phyloP scores from a whole-genome alignment of 2,329 filamentous ascomycete species.

The Exserohilum turcica region DNA sequence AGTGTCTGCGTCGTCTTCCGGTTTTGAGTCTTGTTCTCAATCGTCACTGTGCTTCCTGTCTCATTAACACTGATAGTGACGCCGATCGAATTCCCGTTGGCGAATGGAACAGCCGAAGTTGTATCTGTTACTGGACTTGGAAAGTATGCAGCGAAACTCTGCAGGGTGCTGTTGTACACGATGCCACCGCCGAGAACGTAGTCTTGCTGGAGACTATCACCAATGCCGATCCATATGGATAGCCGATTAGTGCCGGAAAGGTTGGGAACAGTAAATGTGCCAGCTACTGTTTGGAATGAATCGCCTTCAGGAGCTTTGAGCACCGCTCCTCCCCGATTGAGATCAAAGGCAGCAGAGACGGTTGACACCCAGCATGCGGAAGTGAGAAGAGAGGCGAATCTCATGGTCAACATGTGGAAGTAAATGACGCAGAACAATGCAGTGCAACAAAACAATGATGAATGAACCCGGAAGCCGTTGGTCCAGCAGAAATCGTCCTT shows the following conservation, averaged over 20 bases:
- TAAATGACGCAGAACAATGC: no score
- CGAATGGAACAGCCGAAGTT: constrained; percentile 24
- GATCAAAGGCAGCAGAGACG: constrained; percentile 30
- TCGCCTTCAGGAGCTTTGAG: constrained; percentile 33
- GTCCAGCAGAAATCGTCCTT: background rate
- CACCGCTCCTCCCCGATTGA: constrained; percentile 30
- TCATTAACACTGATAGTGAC: constrained; percentile 22
- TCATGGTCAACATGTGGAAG: constrained; percentile 17
- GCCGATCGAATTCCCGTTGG: constrained; percentile 25
- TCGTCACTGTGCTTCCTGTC: constrained; percentile 25
- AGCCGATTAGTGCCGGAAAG: constrained; percentile 26
- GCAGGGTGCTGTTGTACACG: constrained; percentile 26
- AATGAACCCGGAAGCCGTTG: background rate
- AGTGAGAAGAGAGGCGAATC: constrained; percentile 11
- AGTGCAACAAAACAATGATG: constrained; percentile 1
- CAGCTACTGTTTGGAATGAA: constrained; percentile 27
- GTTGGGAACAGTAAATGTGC: constrained; percentile 31
- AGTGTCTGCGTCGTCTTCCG: constrained; percentile 23
- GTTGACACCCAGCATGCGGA: constrained; percentile 14
- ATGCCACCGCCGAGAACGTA: constrained; percentile 33
- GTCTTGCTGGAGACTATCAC: constrained; percentile 25
- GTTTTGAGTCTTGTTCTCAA: constrained; percentile 35
- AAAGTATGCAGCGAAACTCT: constrained; percentile 28
- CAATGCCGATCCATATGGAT: constrained; percentile 35
- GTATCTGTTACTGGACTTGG: constrained; percentile 25